Evolutionary conservation across 306 rosid genomes (phyloP), one percentile per base, ranked within the genome.

Genomic region (Benincasa hispida): DNA sequence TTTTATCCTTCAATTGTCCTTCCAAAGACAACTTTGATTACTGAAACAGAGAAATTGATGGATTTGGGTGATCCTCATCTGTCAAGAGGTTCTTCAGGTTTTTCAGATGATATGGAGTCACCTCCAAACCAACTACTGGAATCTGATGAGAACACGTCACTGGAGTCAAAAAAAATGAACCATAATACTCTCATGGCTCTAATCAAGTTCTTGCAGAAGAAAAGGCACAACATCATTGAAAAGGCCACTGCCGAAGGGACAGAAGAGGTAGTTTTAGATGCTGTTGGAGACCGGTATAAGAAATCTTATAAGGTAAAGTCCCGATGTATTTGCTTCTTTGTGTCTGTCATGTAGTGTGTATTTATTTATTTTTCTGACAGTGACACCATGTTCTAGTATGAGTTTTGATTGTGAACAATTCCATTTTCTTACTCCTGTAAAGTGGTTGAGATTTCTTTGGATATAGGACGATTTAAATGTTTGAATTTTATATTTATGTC

Each of bases 161-260:
- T 92, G 54, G 91, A 92, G 83, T 92, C 98, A 72, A 92, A 92
- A 82, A 95, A 95, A 80, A 84, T 85, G 81, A 92, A 86, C 84
- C 99, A 95, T 81, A 95, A 95, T 80, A 90, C 86, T 85, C 97
- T 95, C 79, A 95, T 95, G 99, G 98, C 98, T 86, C 96, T 95
- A 78, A 79, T 95, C 76, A 95, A 95, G 86, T 90, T 84, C 81
- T 81, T 95, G 77, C 99, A 95, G 86, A 95, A 90, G 88, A 95
- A 89, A 80, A 87, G 99, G 83, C 82, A 66, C 62, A 66, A 84
- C 77, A 79, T 95, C 73, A 84, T 95, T 82, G 99, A 95, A 86
- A 92, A 87, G 86, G 99, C 99, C 79, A 86, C 99, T 79, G 87
- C 97, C 48, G 99, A 95, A 86, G 98, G 97, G 87, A 95, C 99